A percentile compares a stretch with the other conserved stretches of the same genome.
These are phyloP conservation scores for Rhizoclosmatium sp. DNA, from an alignment of 192 early-diverging fungal genomes.

Conservation along the genomic window DNA sequence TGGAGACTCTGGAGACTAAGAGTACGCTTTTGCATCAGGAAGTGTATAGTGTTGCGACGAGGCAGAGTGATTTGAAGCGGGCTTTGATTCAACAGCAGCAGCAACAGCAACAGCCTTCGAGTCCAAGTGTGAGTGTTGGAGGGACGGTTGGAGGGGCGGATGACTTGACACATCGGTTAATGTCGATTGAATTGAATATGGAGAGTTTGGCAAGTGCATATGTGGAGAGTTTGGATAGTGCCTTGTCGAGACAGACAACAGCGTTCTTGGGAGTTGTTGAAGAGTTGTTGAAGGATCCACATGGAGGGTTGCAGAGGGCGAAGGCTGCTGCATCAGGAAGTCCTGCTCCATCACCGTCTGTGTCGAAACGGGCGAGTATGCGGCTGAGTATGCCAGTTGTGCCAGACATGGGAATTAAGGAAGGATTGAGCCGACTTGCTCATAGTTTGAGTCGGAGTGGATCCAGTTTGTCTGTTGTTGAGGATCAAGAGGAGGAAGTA, in stretches of 20 bases:
- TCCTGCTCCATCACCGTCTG: not conserved
- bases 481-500: too few relatives aligned
- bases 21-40: not conserved
- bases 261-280: not conserved
- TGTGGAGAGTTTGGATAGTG: not conserved
- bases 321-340: too few relatives aligned
- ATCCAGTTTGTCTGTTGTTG: too few relatives aligned
- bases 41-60: not conserved
- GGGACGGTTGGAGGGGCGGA: too few relatives aligned
- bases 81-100: not conserved
- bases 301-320: too few relatives aligned
- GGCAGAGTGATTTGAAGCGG: not conserved
- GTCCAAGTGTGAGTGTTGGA: too few relatives aligned
- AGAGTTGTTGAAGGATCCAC: not conserved
- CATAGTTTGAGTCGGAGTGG: too few relatives aligned
- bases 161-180: not conserved
- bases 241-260: not conserved
- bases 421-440: not conserved
- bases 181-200: not conserved
- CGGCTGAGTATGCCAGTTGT: not conserved
- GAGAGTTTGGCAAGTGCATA: not conserved
- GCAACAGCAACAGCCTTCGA: not conserved
- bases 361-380: not conserved
- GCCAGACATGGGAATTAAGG: constrained; percentile 34
- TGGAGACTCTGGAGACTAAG: not conserved